These are phyloP conservation scores for Aspergillus transmontanensis DNA, from an alignment of 2,329 filamentous ascomycete genomes.

Conservation along the genomic window DNA sequence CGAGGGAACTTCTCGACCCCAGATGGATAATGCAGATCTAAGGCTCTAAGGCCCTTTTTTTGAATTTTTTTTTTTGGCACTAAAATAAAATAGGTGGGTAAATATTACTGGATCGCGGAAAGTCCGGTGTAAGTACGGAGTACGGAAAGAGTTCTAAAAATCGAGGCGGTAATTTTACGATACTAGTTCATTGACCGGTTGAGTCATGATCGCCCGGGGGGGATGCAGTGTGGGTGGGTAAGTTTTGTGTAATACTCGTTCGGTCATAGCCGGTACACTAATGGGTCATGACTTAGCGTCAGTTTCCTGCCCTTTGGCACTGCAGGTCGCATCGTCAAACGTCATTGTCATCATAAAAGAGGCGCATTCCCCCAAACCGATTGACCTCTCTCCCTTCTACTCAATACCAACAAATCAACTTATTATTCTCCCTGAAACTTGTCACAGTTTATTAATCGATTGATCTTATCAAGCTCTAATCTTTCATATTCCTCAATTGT, in stretches of 20 bases:
- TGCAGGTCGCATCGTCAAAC: not conserved
- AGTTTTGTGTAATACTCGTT: not conserved
- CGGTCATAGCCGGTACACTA: not conserved
- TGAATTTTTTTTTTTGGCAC: not conserved
- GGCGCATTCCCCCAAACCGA: not conserved
- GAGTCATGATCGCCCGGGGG: not conserved
- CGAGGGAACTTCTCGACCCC: not conserved
- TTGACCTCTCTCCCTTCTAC: not conserved
- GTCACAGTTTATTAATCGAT: not conserved
- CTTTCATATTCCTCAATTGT: not conserved
- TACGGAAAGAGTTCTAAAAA: not conserved
- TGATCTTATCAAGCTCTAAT: not conserved
- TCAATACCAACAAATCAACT: not conserved
- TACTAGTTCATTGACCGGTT: conserved; percentile 1
- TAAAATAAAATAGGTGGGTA: not conserved
- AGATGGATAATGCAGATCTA: conserved; percentile 1
- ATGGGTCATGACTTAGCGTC: not conserved
- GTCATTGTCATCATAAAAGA: conserved; percentile 1
- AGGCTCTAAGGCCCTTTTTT: not conserved
- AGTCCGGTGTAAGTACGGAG: not conserved
- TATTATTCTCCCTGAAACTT: not conserved
- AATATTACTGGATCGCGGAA: not conserved
- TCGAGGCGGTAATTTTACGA: not conserved
- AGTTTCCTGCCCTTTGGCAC: not conserved
- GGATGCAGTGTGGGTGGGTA: not conserved